phyloP scores from a whole-genome alignment of 805 yeast genomes.

The Kuraishia floccosa region DNA sequence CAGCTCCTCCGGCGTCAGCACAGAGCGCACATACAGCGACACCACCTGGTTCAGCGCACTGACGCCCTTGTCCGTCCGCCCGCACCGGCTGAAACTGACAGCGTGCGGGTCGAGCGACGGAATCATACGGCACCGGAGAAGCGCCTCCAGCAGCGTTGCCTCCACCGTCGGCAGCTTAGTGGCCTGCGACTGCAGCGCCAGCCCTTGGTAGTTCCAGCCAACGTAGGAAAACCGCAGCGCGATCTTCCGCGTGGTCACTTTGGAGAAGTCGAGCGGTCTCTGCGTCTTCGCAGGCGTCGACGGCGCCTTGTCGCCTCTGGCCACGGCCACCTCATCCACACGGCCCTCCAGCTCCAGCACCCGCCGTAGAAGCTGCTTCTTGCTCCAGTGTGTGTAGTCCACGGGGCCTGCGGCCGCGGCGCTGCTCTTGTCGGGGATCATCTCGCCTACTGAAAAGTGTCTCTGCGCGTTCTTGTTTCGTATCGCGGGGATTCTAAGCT shows the following conservation, averaged over 20 bases:
- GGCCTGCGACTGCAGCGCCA: conserved; percentile 68
- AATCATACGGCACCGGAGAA: conserved; percentile 56
- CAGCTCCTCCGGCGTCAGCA: conserved; percentile 53
- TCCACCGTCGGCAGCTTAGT: conserved; percentile 86
- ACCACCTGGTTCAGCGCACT: conserved; percentile 95
- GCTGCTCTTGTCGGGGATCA: background rate
- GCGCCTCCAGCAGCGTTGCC: conserved; percentile 58
- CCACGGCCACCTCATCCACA: background rate
- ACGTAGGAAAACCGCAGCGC: conserved; percentile 79
- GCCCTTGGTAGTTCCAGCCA: conserved; percentile 93
- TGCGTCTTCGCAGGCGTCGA: conserved; percentile 13
- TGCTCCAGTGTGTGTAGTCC: conserved; percentile 53
- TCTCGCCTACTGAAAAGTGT: no score
- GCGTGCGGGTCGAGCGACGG: conserved; percentile 45
- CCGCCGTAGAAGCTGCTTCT: conserved; percentile 46
- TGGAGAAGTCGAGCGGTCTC: conserved; percentile 54
- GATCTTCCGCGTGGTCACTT: conserved; percentile 51
- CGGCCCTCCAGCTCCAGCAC: conserved; percentile 43
- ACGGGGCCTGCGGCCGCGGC: background rate
- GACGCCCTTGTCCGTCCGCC: conserved; percentile 93
- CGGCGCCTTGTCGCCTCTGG: background rate
- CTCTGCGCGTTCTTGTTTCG: no score
- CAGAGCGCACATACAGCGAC: conserved; percentile 65
- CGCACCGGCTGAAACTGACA: conserved; percentile 79
- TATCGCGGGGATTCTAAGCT: no score